Conservation (phyloP, 2,329 filamentous ascomycete genomes). For the Talaromyces sp. region DNA sequence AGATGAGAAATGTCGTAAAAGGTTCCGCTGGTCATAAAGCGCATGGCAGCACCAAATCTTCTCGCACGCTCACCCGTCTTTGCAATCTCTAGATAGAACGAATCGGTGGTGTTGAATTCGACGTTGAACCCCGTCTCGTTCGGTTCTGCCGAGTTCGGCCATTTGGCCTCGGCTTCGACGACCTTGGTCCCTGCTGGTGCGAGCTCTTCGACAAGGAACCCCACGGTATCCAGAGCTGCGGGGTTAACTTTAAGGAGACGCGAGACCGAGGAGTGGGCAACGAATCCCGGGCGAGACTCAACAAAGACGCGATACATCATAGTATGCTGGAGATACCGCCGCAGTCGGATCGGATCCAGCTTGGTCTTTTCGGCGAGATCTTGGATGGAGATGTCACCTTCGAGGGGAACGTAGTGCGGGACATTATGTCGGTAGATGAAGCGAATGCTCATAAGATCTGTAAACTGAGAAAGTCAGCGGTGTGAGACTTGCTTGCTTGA, state of each 20-base stretch:
- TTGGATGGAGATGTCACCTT: not conserved
- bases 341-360: not conserved
- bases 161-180: not conserved
- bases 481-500: too few relatives aligned
- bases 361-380: not conserved
- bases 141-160: not conserved
- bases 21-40: not conserved
- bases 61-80: not conserved
- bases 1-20: not conserved
- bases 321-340: not conserved
- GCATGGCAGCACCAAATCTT: not conserved
- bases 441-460: not conserved
- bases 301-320: slow-evolving; percentile 1
- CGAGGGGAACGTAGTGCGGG: not conserved
- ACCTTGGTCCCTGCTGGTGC: not conserved
- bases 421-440: slow-evolving; percentile 6
- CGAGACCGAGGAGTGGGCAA: not conserved
- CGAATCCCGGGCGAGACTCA: not conserved
- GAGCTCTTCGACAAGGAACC: not conserved
- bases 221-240: not conserved
- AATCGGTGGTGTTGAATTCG: not conserved
- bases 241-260: not conserved
- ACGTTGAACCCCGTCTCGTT: not conserved
- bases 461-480: not conserved
- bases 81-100: not conserved